These are phyloP conservation scores for Ceratopteris richardii DNA, from an alignment of 75 land plant genomes.

Conservation along the genomic window DNA sequence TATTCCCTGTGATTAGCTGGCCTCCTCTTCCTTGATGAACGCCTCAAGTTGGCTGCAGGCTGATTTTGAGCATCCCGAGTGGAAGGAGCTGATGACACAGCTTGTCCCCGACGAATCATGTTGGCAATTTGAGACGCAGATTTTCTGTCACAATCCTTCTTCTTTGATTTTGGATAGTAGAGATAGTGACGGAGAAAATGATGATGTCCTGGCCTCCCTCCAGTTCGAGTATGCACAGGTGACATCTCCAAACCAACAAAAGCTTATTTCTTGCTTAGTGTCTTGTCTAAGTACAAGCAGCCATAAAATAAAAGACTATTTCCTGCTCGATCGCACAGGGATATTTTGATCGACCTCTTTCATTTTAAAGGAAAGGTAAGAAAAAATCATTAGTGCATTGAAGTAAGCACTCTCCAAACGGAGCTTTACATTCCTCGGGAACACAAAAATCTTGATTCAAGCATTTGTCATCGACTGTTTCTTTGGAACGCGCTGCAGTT, in stretches of 20 bases:
- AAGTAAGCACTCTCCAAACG: too few relatives aligned
- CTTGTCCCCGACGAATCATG: slow-evolving; percentile 4
- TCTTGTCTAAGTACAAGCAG: too few relatives aligned
- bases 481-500: too few relatives aligned
- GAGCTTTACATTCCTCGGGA: too few relatives aligned
- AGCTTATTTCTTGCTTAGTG: too few relatives aligned
- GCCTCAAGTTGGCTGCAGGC: slow-evolving; percentile 42
- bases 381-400: too few relatives aligned
- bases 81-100: neutral
- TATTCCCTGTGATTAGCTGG: slow-evolving; percentile 52
- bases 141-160: neutral
- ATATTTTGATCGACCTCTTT: too few relatives aligned
- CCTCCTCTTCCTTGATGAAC: slow-evolving; percentile 90
- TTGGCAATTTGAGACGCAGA: slow-evolving; percentile 1
- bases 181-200: neutral
- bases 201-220: neutral
- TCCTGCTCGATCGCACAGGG: too few relatives aligned
- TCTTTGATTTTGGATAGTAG: slow-evolving; percentile 6
- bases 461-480: too few relatives aligned
- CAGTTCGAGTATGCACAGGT: slow-evolving; percentile 6
- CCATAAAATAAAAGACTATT: too few relatives aligned
- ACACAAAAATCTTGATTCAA: too few relatives aligned
- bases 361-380: too few relatives aligned
- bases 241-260: neutral
- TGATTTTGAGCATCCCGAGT: slow-evolving; percentile 2